Evolutionary conservation across 345 rosid genomes (phyloP), one percentile per base, ranked within the genome.

Genomic region (Cardamine occulta): DNA sequence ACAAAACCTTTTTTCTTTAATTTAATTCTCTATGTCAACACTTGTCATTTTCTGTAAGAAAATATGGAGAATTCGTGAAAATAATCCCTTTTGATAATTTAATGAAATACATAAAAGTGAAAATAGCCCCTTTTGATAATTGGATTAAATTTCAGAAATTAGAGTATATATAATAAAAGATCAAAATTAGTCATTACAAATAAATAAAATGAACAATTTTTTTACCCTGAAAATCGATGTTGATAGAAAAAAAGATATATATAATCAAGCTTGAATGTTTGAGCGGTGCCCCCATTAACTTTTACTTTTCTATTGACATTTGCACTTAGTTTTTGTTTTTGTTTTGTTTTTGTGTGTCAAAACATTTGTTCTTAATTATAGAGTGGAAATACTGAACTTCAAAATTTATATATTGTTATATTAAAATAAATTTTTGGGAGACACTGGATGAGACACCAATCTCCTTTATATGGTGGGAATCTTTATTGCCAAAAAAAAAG

Each of bases 391-490:
- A 6, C 2, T 21, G 29, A 21, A 28, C 57, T 52, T 52, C 56
- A 1, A 34, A 62, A 62, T 13, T 18, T 40, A 11, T 49, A 56
- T 70, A 56, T 18, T 15, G 32, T 15, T 14, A 11, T 15, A 49
- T 60, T 32, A 14, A 58, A 48, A 9, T 31, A 45, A 72, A 52
- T 61, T 49, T 72, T 61, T 61, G 5, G 6, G 52, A 34, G 40
- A 49, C 68, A 72, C 51, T 72, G 61, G 68, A 72, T 49, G 68
- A 61, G 51, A 35, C 60, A 49, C 60, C 51, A 60, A 49, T 6
- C 39, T 72, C 40, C 60, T 61, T 72, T 61, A 34, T 37, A 72
- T 59, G 59, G 68, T 58, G 75, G 75, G 75, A 35, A 72, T 72
- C 75, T 37, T 72, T 61, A 60, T 72, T 66, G 18, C 37, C 44